phyloP scores from a whole-genome alignment of 208 protist species.

The Kentomonas sorsogonicus region DNA sequence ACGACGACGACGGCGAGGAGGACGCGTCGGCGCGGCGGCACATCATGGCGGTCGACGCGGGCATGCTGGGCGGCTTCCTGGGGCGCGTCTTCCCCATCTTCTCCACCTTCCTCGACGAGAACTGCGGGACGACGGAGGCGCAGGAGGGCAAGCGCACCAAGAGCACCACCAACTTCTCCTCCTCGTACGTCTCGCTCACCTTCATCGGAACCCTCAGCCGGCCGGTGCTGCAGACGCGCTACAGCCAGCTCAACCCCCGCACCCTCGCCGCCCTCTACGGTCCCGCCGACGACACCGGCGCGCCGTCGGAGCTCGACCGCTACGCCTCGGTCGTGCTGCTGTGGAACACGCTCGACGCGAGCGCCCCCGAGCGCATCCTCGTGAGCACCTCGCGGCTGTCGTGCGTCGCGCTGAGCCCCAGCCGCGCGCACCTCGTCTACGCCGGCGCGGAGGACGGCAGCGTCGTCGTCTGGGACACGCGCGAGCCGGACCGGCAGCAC shows the following conservation, averaged over 20 bases:
- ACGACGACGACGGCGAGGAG: not conserved
- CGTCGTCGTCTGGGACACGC: constrained; percentile 69
- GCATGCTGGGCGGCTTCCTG: constrained; percentile 51
- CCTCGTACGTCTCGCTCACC: constrained; percentile 38
- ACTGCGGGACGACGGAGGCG: constrained; percentile 14
- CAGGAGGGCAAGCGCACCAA: constrained; percentile 20
- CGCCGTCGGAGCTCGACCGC: constrained; percentile 36
- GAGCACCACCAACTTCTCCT: constrained; percentile 49
- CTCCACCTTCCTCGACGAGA: constrained; percentile 64
- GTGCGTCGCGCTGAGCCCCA: constrained; percentile 53
- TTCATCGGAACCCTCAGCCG: constrained; percentile 42
- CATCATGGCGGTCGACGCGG: constrained; percentile 40
- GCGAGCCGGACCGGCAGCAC: constrained; percentile 73
- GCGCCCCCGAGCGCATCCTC: constrained; percentile 55
- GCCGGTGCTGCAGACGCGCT: constrained; percentile 41
- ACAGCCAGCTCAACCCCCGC: constrained; percentile 36
- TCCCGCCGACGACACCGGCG: constrained; percentile 17
- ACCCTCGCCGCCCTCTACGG: constrained; percentile 53
- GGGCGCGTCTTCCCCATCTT: constrained; percentile 60
- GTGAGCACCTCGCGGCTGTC: constrained; percentile 45
- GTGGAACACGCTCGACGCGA: constrained; percentile 64
- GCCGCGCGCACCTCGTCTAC: constrained; percentile 58
- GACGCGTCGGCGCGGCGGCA: constrained; percentile 1
- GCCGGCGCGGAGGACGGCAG: constrained; percentile 63
- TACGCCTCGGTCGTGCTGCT: constrained; percentile 68